Evolutionary conservation across 495 filamentous ascomycete genomes (phyloP), one percentile per base, ranked within the genome.

Genomic region (Hyphodiscus hymeniophilus): DNA sequence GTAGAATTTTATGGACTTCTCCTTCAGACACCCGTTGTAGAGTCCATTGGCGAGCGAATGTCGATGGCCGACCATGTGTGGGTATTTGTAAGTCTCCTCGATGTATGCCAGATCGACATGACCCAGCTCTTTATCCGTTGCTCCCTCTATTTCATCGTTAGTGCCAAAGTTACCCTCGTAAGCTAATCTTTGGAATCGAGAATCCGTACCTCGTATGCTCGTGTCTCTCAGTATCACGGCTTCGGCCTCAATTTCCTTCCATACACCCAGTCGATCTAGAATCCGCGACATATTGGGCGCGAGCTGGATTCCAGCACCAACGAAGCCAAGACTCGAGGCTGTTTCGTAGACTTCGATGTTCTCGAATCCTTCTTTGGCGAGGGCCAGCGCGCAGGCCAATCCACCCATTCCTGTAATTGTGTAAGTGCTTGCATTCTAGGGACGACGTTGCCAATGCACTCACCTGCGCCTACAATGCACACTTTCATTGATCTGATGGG

Each of bases 301-400:
- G 33, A 90, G 71, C 62, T 90, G 84, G 55, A 90, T 87, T 24
- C 85, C 85, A 7, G 84, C 85, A 39, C 87, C 87, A 8, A 89
- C 82, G 38, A 89, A 89, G 28, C 85, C 85, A 1, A 89, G 69
- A 47, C 82, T 79, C n/a, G 80, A 76, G 1, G 85, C 83, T 18
- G 67, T 73, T 61, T 89, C 85, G 56, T 77, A 89, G 38, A 89
- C 76, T 42, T 82, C 70, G 58, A 89, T 79, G 38, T 81, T 61
- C 57, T 73, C 76, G 63, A 87, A 87, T n/a, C 85, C 85, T 58
- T 76, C 73, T 60, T 81, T 77, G 3, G 83, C 83, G 33, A 88
- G 71, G 16, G 82, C 79, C 17, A 89, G 72, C 34, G 85, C 85
- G 41, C 64, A 73, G 36, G 82, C 78, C 34, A 89, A 66, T 21